Evolutionary conservation across 176 grass and related monocot species (phyloP), one percentile per base, ranked within the genome.

Genomic region (Cocos nucifera): DNA sequence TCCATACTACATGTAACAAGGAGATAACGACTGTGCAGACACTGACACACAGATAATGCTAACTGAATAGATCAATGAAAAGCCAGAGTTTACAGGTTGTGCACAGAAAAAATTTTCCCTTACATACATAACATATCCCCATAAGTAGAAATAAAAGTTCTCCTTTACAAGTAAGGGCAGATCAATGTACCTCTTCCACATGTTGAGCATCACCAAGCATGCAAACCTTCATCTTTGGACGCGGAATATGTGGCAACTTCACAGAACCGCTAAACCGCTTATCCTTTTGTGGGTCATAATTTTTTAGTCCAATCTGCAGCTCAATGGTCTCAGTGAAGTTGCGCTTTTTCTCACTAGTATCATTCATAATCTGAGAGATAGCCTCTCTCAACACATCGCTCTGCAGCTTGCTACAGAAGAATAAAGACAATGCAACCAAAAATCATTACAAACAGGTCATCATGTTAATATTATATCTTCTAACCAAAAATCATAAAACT

Each of bases 211-310:
- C 58, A 17, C 58, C 58, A 60, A 60, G 58, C 58, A 60, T 60
- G 58, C 58, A 60, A 60, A 60, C 58, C 58, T 60, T 60, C 58
- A 60, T 60, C 58, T 60, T 60, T 19, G 58, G 58, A 18, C 58
- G 58, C 30, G 58, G 58, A 29, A 60, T 60, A 60, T 60, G 58
- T 28, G 58, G 58, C 58, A 60, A 60, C 58, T 60, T 60, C 58
- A 60, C 58, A 60, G 58, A 60, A 29, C 58, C 58, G 3, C 58
- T 60, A 23, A 60, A 60, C 4, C 58, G 58, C 58, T 60, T 60
- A 30, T 60, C 58, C 58, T 60, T 60, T 25, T 60, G 58, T 28
- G 58, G 58, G 24, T 60, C 58, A 60, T 60, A 60, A 29, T 60
- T 60, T n/a, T 60, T 60, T 19, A 60, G 24, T 17, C 58, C 58